phyloP scores from a whole-genome alignment of 768 basidiomycete species.

The Russula compacta region DNA sequence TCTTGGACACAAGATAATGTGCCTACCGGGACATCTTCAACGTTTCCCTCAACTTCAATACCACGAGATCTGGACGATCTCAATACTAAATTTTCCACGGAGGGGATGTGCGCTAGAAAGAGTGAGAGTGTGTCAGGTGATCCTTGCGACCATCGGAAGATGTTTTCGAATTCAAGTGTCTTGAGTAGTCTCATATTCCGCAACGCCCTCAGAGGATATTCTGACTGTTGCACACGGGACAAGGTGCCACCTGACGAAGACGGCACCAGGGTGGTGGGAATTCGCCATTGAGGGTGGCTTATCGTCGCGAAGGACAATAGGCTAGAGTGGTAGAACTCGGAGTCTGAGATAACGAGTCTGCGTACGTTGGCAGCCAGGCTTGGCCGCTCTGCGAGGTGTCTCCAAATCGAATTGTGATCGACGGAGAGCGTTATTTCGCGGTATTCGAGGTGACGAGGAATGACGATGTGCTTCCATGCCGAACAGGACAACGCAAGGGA shows the following conservation, averaged over 20 bases:
- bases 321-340: not conserved
- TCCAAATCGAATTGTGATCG: constrained; percentile 8
- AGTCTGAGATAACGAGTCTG: constrained; percentile 8
- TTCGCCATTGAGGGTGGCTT: not conserved
- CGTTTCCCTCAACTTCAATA: not conserved
- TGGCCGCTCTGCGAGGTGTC: constrained; percentile 14
- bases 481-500: constrained; percentile 12
- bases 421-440: constrained; percentile 10
- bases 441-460: constrained; percentile 16
- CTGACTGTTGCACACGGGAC: not conserved
- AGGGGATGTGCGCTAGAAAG: constrained; percentile 10
- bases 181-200: constrained; percentile 13
- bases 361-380: constrained; percentile 15
- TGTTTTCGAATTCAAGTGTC: constrained; percentile 11
- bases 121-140: constrained; percentile 12
- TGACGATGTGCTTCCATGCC: constrained; percentile 13
- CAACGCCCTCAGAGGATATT: constrained; percentile 5
- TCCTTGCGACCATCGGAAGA: constrained; percentile 7
- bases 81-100: constrained; percentile 12
- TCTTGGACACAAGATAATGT: not conserved
- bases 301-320: not conserved
- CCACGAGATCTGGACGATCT: constrained; percentile 6
- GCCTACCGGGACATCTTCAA: not conserved
- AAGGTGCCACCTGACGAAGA: not conserved
- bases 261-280: constrained; percentile 1